phyloP scores from a whole-genome alignment of 2,329 filamentous ascomycete genomes.

The Botryotinia convoluta region DNA sequence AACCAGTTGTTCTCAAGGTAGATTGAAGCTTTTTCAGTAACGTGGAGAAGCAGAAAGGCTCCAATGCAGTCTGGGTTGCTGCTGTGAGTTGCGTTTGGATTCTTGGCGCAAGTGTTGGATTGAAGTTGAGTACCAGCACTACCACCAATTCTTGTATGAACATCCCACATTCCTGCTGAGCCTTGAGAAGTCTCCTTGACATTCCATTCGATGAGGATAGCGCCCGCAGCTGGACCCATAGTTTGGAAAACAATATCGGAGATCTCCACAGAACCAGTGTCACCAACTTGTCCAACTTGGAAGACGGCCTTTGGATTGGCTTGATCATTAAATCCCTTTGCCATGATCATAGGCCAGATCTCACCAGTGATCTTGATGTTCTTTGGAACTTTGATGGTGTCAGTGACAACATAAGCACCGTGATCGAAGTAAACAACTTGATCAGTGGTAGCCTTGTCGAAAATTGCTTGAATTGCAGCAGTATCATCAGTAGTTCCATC shows the following conservation, averaged over 20 bases:
- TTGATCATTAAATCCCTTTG: conserved; percentile 76
- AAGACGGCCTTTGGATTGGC: conserved; percentile 79
- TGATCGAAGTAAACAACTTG: conserved; percentile 74
- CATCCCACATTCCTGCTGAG: conserved; percentile 83
- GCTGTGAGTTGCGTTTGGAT: conserved; percentile 58
- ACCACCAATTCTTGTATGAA: conserved; percentile 92
- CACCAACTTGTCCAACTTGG: conserved; percentile 75
- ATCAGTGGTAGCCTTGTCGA: conserved; percentile 63
- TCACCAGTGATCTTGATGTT: conserved; percentile 87
- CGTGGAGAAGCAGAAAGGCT: conserved; percentile 67
- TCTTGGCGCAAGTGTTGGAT: conserved; percentile 76
- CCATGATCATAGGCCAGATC: conserved; percentile 88
- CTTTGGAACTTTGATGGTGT: conserved; percentile 71
- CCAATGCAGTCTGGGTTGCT: conserved; percentile 69
- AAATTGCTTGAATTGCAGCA: conserved; percentile 72
- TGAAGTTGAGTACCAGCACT: conserved; percentile 76
- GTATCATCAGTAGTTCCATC: conserved; percentile 89
- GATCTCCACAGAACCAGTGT: conserved; percentile 80
- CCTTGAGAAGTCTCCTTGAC: conserved; percentile 65
- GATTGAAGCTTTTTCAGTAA: conserved; percentile 60
- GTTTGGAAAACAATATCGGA: conserved; percentile 85
- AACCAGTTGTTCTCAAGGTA: conserved; percentile 91
- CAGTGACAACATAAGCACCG: conserved; percentile 62
- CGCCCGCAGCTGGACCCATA: conserved; percentile 74
- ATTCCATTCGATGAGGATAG: conserved; percentile 92